phyloP scores from a whole-genome alignment of 1,284 basidiomycete genomes.

The Ganoderma lucidum region DNA sequence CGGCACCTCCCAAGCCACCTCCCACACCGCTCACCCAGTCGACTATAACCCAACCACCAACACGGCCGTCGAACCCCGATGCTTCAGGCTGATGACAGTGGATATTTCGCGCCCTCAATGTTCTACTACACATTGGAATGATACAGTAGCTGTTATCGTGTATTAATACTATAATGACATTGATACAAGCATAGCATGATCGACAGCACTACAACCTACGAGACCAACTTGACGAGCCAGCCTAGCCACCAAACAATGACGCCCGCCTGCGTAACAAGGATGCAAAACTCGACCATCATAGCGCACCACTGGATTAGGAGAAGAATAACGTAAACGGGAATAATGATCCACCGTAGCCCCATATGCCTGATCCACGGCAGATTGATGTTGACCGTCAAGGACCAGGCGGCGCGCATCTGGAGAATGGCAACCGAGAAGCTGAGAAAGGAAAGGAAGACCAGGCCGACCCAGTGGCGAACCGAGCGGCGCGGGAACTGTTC shows the following conservation, averaged over 20 bases:
- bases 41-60: neutral
- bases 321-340: constrained; percentile 66
- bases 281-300: constrained; percentile 58
- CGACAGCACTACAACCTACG: constrained; percentile 45
- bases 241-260: constrained; percentile 75
- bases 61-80: neutral
- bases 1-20: neutral
- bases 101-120: neutral
- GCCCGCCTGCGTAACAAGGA: constrained; percentile 63
- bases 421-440: constrained; percentile 56
- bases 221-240: constrained; percentile 64
- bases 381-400: constrained; percentile 55
- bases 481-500: constrained; percentile 66
- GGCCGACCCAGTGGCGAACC: constrained; percentile 69
- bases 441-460: constrained; percentile 57
- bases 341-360: constrained; percentile 63
- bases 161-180: constrained; percentile 32
- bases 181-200: constrained; percentile 33
- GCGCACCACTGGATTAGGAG: constrained; percentile 71
- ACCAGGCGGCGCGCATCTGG: constrained; percentile 62
- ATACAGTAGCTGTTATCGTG: constrained; percentile 24
- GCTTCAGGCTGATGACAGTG: neutral
- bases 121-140: constrained; percentile 5
- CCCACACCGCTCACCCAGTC: too few relatives aligned
- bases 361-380: constrained; percentile 63